Conservation (phyloP, 768 basidiomycete genomes). For the Omphalotus guepiniiformis region DNA sequence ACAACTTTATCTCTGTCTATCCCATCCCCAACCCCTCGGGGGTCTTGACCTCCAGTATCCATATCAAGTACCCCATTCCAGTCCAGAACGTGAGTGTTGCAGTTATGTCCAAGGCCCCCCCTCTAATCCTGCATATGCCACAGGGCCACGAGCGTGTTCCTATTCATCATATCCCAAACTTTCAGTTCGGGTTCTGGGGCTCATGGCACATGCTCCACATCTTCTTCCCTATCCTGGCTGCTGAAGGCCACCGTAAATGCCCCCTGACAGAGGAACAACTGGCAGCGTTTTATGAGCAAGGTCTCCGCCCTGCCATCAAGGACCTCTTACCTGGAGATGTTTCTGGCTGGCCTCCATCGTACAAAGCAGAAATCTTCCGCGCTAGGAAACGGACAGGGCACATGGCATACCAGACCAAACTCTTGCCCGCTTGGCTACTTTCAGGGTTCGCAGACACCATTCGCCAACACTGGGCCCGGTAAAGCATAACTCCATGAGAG, state of each 20-base stretch:
- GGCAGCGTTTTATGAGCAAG: slow-evolving; percentile 18
- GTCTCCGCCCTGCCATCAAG: slow-evolving; percentile 20
- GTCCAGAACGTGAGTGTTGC: background rate
- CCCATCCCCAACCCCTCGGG: background rate
- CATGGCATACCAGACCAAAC: slow-evolving; percentile 15
- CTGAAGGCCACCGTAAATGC: background rate
- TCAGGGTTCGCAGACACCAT: too few relatives aligned
- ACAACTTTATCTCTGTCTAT: slow-evolving; percentile 1
- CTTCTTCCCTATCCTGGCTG: slow-evolving; percentile 23
- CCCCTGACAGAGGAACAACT: slow-evolving; percentile 11
- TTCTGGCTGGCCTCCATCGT: slow-evolving; percentile 23
- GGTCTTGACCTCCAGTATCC: background rate
- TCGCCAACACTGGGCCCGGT: too few relatives aligned
- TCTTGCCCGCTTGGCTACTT: too few relatives aligned
- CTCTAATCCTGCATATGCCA: background rate
- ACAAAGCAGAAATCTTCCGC: slow-evolving; percentile 17
- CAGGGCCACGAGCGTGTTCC: slow-evolving; percentile 1
- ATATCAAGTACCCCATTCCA: background rate
- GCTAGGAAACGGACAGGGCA: slow-evolving; percentile 15
- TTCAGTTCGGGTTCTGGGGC: slow-evolving; percentile 20
- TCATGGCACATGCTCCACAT: slow-evolving; percentile 16
- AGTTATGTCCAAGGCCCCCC: background rate
- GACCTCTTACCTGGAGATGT: background rate
- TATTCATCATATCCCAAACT: slow-evolving; percentile 25
- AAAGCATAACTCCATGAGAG: too few relatives aligned